Evolutionary conservation across 1,284 basidiomycete genomes (phyloP).

Genomic region (Sporisorium exsertum): DNA sequence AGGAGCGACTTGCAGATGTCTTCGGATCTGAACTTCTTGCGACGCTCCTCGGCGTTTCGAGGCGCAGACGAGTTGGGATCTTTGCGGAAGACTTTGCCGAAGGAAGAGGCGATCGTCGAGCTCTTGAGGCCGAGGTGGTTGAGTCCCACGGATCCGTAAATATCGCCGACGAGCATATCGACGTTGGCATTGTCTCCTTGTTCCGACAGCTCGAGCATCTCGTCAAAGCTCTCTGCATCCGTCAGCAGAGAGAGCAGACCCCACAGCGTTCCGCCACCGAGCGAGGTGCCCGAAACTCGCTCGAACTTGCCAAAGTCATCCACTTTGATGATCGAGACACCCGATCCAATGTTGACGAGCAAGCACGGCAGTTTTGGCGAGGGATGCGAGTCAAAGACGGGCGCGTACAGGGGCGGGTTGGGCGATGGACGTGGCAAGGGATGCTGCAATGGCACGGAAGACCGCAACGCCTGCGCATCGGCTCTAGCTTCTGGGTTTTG

Average conservation of each 20-base stretch:
- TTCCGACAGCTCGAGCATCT: slow-evolving; percentile 95
- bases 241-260: slow-evolving; percentile 93
- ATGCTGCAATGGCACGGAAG: slow-evolving; percentile 51
- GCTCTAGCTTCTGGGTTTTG: slow-evolving; percentile 41
- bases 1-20: slow-evolving; percentile 90
- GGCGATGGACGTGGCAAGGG: slow-evolving; percentile 88
- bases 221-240: slow-evolving; percentile 94
- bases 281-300: slow-evolving; percentile 94
- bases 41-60: slow-evolving; percentile 66
- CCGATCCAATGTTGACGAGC: slow-evolving; percentile 97
- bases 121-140: slow-evolving; percentile 83
- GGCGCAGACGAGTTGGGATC: slow-evolving; percentile 44
- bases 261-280: slow-evolving; percentile 99
- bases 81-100: slow-evolving; percentile 98
- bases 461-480: slow-evolving; percentile 49
- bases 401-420: slow-evolving; percentile 87
- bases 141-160: slow-evolving; percentile 85
- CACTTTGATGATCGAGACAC: slow-evolving; percentile 96
- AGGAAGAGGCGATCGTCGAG: slow-evolving; percentile 95
- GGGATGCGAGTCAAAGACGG: slow-evolving; percentile 84
- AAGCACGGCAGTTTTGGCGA: slow-evolving; percentile 86
- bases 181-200: slow-evolving; percentile 91
- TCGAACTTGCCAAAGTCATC: slow-evolving; percentile 95
- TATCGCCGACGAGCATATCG: slow-evolving; percentile 99
- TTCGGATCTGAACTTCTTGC: slow-evolving; percentile 83